Percentiles rank a stretch among this genome's conserved stretches.
Evolutionary conservation across 768 basidiomycete species (phyloP).

Genomic region (Trichaptum fuscoviolaceum): DNA sequence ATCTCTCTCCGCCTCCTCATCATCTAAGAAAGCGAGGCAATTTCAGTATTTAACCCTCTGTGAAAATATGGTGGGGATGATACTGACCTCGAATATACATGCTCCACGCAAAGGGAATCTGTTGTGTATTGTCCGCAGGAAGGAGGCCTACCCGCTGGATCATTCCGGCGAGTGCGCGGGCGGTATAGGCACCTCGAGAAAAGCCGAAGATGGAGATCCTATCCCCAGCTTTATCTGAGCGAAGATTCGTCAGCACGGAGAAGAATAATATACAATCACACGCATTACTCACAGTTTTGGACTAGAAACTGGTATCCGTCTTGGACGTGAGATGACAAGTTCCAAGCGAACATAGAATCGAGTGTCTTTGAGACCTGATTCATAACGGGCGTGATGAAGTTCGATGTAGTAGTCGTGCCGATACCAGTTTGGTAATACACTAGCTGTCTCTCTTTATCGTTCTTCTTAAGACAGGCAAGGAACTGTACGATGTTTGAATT

Average conservation of each 20-base stretch:
- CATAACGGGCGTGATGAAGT: conserved; percentile 8
- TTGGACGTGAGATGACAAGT: conserved; percentile 9
- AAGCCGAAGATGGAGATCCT: conserved; percentile 33
- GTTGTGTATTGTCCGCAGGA: conserved; percentile 22
- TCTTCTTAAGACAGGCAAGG: conserved; percentile 26
- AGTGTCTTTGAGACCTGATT: conserved; percentile 4
- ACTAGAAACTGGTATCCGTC: conserved; percentile 21
- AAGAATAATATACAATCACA: background rate
- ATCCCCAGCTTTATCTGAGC: conserved; percentile 16
- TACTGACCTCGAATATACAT: background rate
- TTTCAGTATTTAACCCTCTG: no score
- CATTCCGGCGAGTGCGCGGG: conserved; percentile 30
- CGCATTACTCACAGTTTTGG: conserved; percentile 15
- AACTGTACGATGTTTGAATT: conserved; percentile 23
- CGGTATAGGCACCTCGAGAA: conserved; percentile 33
- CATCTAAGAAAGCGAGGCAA: conserved; percentile 3
- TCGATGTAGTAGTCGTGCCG: conserved; percentile 13
- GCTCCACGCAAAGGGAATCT: conserved; percentile 25
- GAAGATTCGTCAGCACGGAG: no score
- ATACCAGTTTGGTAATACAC: conserved; percentile 21
- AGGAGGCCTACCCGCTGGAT: conserved; percentile 26
- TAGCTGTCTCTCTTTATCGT: conserved; percentile 23
- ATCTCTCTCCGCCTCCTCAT: conserved; percentile 18
- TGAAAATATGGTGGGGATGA: background rate
- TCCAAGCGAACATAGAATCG: conserved; percentile 18